Evolutionary conservation across 2,329 filamentous ascomycete genomes (phyloP).

Genomic region (Aspergillus awamori): DNA sequence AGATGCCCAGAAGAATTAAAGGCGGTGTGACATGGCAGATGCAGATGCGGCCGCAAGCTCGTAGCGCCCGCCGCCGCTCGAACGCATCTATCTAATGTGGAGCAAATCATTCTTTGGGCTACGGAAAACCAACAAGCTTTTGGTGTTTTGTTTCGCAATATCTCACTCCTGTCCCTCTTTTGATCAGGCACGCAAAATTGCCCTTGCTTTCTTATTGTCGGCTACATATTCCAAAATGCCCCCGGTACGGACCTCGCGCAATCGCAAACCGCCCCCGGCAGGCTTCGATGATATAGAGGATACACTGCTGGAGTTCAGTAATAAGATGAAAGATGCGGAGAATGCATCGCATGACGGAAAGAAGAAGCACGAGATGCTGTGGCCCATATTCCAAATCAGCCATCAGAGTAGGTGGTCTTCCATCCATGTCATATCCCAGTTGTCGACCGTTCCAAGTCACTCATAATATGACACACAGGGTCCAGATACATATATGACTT

Average conservation of each 20-base stretch:
- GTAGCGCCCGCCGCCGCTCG: background rate
- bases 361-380: slow-evolving; percentile 88
- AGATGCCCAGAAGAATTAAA: slow-evolving; percentile 1
- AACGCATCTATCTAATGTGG: background rate
- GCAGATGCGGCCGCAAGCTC: slow-evolving; percentile 4
- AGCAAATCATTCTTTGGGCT: background rate
- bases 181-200: background rate
- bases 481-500: slow-evolving; percentile 94
- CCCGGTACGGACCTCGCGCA: slow-evolving; percentile 61
- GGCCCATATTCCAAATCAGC: slow-evolving; percentile 97
- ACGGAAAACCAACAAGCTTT: background rate
- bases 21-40: slow-evolving; percentile 16
- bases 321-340: slow-evolving; percentile 78
- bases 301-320: slow-evolving; percentile 67
- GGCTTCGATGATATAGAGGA: slow-evolving; percentile 72
- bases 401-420: slow-evolving; percentile 71
- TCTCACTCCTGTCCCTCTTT: background rate
- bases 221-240: slow-evolving; percentile 54
- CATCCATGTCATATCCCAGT: background rate
- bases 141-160: background rate
- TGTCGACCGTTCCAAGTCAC: background rate
- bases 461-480: slow-evolving; percentile 40
- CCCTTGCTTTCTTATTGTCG: slow-evolving; percentile 6
- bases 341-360: slow-evolving; percentile 78
- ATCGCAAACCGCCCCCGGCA: slow-evolving; percentile 65